Evolutionary conservation across 352 stramenopile species (phyloP).

Genomic region (Phytopythium ostracodes): DNA sequence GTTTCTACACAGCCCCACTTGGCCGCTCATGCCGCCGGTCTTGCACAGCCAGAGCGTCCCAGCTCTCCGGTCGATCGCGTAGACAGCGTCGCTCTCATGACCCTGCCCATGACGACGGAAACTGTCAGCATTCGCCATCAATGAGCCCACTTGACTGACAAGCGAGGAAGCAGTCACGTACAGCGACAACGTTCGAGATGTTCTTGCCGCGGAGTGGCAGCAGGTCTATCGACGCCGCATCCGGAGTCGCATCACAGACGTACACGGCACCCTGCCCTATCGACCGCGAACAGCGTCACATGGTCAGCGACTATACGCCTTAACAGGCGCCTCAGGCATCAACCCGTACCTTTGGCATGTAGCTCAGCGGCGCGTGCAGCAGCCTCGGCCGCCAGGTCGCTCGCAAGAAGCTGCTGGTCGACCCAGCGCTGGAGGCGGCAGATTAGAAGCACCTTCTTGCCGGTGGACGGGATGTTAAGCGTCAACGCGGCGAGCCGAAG

Average conservation of each 20-base stretch:
- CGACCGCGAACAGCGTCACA: not conserved
- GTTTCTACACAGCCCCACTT: conserved; percentile 47
- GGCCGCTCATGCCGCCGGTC: conserved; percentile 56
- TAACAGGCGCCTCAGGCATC: not conserved
- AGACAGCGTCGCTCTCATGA: conserved; percentile 66
- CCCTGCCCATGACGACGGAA: conserved; percentile 20
- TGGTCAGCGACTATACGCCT: not conserved
- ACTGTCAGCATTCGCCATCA: not conserved
- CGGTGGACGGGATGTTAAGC: conserved; percentile 65
- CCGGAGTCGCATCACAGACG: conserved; percentile 49
- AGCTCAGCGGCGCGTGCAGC: conserved; percentile 51
- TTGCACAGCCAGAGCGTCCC: conserved; percentile 72
- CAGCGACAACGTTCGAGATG: conserved; percentile 52
- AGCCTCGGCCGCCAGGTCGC: conserved; percentile 54
- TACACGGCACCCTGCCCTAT: conserved; percentile 65
- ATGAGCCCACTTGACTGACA: not conserved
- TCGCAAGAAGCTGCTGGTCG: conserved; percentile 54
- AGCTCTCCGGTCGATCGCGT: conserved; percentile 44
- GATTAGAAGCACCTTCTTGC: conserved; percentile 76
- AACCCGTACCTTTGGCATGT: conserved; percentile 36
- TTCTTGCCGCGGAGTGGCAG: conserved; percentile 55
- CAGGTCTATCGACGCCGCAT: conserved; percentile 44
- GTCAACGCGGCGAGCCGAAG: conserved; percentile 55
- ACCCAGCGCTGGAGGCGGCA: conserved; percentile 73
- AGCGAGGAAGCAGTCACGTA: conserved; percentile 19